These are phyloP conservation scores for Penstemon davidsonii DNA, from an alignment of 257 asterid genomes.

Conservation along the genomic window DNA sequence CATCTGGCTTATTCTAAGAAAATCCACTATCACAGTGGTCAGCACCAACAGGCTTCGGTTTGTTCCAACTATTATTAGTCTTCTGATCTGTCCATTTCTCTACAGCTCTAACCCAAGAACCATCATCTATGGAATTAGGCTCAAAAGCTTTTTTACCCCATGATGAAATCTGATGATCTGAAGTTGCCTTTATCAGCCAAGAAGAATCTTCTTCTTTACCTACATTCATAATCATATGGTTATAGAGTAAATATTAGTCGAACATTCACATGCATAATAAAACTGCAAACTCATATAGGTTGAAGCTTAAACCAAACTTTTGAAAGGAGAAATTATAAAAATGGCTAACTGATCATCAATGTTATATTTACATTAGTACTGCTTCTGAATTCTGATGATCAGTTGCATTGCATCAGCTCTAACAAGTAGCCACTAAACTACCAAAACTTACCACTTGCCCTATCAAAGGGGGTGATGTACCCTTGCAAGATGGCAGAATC, in stretches of 20 bases:
- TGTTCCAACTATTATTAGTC: slow-evolving; percentile 34
- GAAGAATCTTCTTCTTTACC: slow-evolving; percentile 57
- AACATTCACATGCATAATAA: neutral
- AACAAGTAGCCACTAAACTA: slow-evolving; percentile 1
- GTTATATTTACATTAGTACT: too few species aligned
- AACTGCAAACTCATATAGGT: neutral
- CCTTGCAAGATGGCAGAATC: slow-evolving; percentile 56
- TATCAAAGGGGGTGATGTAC: slow-evolving; percentile 38
- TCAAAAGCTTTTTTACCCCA: slow-evolving; percentile 71
- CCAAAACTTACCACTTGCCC: slow-evolving; percentile 17
- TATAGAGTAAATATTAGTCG: neutral
- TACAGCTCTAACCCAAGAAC: slow-evolving; percentile 58
- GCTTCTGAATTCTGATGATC: too few species aligned
- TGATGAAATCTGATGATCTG: slow-evolving; percentile 49
- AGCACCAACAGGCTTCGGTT: slow-evolving; percentile 35
- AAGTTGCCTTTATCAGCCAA: slow-evolving; percentile 53
- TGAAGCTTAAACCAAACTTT: slow-evolving; percentile 16
- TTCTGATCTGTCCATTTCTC: slow-evolving; percentile 32
- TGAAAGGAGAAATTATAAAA: neutral
- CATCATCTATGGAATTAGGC: slow-evolving; percentile 36
- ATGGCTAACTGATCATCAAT: neutral
- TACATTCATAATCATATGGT: slow-evolving; percentile 13
- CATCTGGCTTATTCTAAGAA: slow-evolving; percentile 38
- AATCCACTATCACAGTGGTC: slow-evolving; percentile 39
- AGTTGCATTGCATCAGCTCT: too few species aligned